These are phyloP conservation scores for Neoscytalidium dimidiatum DNA, from an alignment of 2,329 filamentous ascomycete genomes.

Conservation along the genomic window DNA sequence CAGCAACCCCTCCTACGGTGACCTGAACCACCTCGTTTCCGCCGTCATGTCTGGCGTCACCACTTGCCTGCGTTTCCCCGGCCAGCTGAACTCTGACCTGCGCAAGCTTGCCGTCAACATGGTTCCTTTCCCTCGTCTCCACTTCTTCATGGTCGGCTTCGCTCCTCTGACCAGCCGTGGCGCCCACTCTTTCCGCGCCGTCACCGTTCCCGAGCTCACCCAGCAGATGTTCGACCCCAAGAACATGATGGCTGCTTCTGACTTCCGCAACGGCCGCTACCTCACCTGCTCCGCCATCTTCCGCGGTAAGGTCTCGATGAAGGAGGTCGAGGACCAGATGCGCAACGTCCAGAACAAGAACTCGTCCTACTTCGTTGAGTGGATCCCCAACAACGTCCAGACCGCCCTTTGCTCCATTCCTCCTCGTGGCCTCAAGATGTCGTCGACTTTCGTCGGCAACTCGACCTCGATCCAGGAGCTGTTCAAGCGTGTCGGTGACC, in stretches of 20 bases:
- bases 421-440: conserved; percentile 97
- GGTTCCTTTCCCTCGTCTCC: conserved; percentile 99
- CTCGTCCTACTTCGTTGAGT: conserved; percentile 98
- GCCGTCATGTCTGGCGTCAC: conserved; percentile 99
- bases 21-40: conserved; percentile 98
- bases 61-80: conserved; percentile 97
- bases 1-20: conserved; percentile 95
- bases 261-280: conserved; percentile 99
- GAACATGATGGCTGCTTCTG: conserved; percentile 99
- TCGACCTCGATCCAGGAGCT: conserved; percentile 99
- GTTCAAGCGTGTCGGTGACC: conserved; percentile 99
- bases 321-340: conserved; percentile 99
- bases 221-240: conserved; percentile 99
- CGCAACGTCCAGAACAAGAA: conserved; percentile 99
- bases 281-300: conserved; percentile 99
- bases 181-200: conserved; percentile 93
- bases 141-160: conserved; percentile 99
- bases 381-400: conserved; percentile 99
- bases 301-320: conserved; percentile 99
- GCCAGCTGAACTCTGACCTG: conserved; percentile 99
- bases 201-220: conserved; percentile 96
- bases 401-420: conserved; percentile 99
- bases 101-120: conserved; percentile 99
- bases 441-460: conserved; percentile 98
- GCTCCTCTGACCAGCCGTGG: conserved; percentile 93